These are phyloP conservation scores for Ophiostoma angusticollis DNA, from an alignment of 2,329 filamentous ascomycete genomes.

Conservation along the genomic window DNA sequence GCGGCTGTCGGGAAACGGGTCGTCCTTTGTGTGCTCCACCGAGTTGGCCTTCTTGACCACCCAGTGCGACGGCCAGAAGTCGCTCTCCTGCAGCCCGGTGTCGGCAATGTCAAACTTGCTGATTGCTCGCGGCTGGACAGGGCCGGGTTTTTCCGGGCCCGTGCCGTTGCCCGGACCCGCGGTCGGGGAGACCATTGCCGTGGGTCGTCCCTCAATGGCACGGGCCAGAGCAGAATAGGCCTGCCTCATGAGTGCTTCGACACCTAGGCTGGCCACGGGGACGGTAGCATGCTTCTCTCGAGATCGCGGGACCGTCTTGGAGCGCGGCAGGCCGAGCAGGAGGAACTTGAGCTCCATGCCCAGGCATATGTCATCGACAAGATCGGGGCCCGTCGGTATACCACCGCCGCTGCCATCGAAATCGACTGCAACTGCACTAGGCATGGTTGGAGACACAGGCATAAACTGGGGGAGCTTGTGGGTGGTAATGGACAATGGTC, in stretches of 20 bases:
- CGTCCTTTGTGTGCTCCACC: slow-evolving; percentile 19
- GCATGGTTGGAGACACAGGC: slow-evolving; percentile 2
- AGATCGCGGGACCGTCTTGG: not conserved
- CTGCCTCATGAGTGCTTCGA: no score
- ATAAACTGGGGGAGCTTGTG: not conserved
- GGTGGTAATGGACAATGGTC: not conserved
- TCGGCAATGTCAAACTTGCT: slow-evolving; percentile 18
- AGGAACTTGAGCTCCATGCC: slow-evolving; percentile 24
- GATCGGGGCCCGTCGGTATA: slow-evolving; percentile 10
- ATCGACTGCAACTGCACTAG: slow-evolving; percentile 1
- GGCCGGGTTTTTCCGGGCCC: not conserved
- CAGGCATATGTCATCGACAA: slow-evolving; percentile 15
- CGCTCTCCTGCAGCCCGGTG: slow-evolving; percentile 16
- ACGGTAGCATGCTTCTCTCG: slow-evolving; percentile 1
- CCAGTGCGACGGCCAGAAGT: slow-evolving; percentile 26
- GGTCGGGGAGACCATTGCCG: no score
- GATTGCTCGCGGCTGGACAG: slow-evolving; percentile 14
- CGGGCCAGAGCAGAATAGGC: slow-evolving; percentile 16
- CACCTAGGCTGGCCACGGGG: no score
- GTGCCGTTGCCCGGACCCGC: no score
- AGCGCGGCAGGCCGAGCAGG: slow-evolving; percentile 16
- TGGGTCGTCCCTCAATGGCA: slow-evolving; percentile 13
- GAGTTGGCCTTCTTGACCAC: slow-evolving; percentile 30
- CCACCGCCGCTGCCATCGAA: not conserved
- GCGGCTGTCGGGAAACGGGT: slow-evolving; percentile 10